Percentiles rank a stretch among this genome's conserved stretches.
Evolutionary conservation across 371 early-diverging fungal species (phyloP).

Genomic region (Mucor irregularis): DNA sequence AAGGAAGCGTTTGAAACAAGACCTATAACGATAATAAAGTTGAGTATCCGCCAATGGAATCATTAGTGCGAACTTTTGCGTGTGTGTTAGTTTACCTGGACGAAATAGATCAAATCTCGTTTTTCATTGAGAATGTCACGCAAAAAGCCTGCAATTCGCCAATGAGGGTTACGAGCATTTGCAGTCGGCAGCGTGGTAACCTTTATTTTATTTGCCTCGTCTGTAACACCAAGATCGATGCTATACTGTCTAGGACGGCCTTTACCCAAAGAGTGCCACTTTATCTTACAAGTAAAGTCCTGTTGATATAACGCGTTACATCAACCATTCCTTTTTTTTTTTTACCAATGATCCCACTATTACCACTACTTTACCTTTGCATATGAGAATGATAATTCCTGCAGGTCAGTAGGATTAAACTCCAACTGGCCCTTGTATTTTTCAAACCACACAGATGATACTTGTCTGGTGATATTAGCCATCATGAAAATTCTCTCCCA

Average conservation of each 20-base stretch:
- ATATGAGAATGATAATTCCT: constrained; percentile 40
- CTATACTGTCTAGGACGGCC: constrained; percentile 36
- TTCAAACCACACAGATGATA: constrained; percentile 39
- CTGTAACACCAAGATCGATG: constrained; percentile 23
- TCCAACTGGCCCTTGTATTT: constrained; percentile 38
- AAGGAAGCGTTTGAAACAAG: constrained; percentile 48
- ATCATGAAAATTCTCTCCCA: constrained; percentile 56
- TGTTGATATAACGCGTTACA: neutral
- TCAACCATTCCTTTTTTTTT: neutral
- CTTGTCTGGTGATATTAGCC: constrained; percentile 46
- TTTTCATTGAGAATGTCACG: constrained; percentile 47
- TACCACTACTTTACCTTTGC: constrained; percentile 24
- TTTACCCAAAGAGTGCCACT: constrained; percentile 33
- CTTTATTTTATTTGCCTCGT: constrained; percentile 9
- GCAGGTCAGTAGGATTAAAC: constrained; percentile 38
- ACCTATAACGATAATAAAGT: constrained; percentile 12
- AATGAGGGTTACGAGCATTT: constrained; percentile 43
- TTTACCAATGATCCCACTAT: too few species aligned
- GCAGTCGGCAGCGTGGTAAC: constrained; percentile 11
- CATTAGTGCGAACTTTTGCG: too few species aligned
- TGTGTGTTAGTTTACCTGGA: constrained; percentile 51
- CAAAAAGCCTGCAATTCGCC: constrained; percentile 38
- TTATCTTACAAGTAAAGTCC: constrained; percentile 38
- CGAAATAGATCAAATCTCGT: constrained; percentile 42
- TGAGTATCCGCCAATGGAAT: neutral